Base-by-base conservation (phyloP, 106 monocot species). In the Chionographis japonica region DNA sequence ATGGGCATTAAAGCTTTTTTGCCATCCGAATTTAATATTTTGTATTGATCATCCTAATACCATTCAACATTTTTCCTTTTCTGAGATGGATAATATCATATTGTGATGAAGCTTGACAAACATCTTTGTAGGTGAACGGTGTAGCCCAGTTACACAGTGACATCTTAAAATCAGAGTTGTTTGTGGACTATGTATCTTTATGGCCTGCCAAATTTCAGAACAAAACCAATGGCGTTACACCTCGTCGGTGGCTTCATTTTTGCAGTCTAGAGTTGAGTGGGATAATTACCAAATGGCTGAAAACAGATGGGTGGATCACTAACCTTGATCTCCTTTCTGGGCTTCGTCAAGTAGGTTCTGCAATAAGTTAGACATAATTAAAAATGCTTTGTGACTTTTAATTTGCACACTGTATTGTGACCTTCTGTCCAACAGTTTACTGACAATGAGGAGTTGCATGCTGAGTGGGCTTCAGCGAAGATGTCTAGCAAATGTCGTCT, bases 201-300 rank as follows among this genome's bases (percentile, higher is more conserved):
- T 95, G 95, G 95, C 95, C 92, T 43, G 16, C 57, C 39, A 91
- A 88, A 70, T 95, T 95, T 66, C 91, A 92, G 72, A 91, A 95
- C 58, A 95, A 95, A 78, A 95, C 86, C 16, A 95, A 95, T 78
- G 95, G 91, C n/a, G 89, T 95, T 60, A 92, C 95, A 16, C 92
- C 88, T 62, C 81, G 88, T 37, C 64, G 88, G 50, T 95, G 95
- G 95, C 79, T 95, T 19, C 78, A 66, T 36, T 92, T 91, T 63
- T 91, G 91, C 65, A 92, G 76, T 70, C 95, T 84, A 17, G 89
- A 92, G 74, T 67, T 95, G 69, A 92, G 89, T 67, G 60, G 62
- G 54, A 78, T 92, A 67, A 89, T 95, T 54, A 92, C 86, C 8
- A 92, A 95, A 77, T 95, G 95, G 95, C 72, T 95, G 61, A 95